phyloP scores from a whole-genome alignment of 495 filamentous ascomycete species.

The Penicillium malachiteum region DNA sequence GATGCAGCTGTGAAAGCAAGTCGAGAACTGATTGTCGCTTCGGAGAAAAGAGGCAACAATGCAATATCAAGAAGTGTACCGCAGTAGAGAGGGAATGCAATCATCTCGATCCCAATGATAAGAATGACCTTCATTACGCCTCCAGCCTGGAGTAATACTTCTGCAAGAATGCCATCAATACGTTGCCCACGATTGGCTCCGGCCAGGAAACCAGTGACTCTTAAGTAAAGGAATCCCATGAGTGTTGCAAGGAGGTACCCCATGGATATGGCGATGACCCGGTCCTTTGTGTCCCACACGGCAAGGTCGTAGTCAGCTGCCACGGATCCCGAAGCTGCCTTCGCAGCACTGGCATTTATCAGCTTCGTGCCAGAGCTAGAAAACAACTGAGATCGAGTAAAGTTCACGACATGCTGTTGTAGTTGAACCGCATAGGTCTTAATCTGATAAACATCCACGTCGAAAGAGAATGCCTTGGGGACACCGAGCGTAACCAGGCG shows the following conservation, averaged over 20 bases:
- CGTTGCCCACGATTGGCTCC: conserved; percentile 63
- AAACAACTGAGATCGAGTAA: conserved; percentile 21
- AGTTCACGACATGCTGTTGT: conserved; percentile 22
- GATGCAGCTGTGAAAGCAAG: conserved; percentile 70
- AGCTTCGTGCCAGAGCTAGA: conserved; percentile 26
- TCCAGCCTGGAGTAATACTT: conserved; percentile 85
- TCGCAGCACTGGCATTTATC: conserved; percentile 22
- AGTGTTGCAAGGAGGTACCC: conserved; percentile 77
- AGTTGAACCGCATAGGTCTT: conserved; percentile 10
- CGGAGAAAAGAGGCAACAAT: conserved; percentile 81
- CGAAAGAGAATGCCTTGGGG: conserved; percentile 20
- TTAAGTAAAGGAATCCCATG: conserved; percentile 75
- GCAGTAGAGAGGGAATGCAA: conserved; percentile 94
- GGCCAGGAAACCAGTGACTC: conserved; percentile 62
- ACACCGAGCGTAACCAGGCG: conserved; percentile 30
- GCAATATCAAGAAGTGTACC: conserved; percentile 87
- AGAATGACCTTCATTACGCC: conserved; percentile 97
- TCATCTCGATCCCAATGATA: conserved; percentile 99
- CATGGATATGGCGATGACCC: conserved; percentile 73
- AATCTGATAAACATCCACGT: conserved; percentile 14
- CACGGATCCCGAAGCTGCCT: conserved; percentile 17
- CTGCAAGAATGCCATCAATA: conserved; percentile 76
- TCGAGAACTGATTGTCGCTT: conserved; percentile 71
- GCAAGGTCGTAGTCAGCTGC: conserved; percentile 61
- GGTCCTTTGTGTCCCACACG: conserved; percentile 74